phyloP scores from a whole-genome alignment of 2,329 filamentous ascomycete genomes.

The Aspergillaceae sp. region DNA sequence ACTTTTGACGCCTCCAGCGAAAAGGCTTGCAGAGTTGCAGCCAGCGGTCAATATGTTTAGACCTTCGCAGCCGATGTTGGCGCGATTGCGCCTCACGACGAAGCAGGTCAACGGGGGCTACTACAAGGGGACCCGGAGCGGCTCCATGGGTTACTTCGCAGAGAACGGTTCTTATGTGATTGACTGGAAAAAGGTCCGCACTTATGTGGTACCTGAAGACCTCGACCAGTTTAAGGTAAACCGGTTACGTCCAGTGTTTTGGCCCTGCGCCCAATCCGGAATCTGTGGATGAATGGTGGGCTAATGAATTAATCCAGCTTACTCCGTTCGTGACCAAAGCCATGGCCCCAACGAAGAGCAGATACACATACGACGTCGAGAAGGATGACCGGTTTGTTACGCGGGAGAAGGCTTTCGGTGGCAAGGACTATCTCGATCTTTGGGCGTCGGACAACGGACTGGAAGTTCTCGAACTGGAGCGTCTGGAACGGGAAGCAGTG shows the following conservation, averaged over 20 bases:
- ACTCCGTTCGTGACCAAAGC: constrained; percentile 39
- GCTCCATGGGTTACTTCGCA: constrained; percentile 78
- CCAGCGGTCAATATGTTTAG: constrained; percentile 30
- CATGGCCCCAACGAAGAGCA: constrained; percentile 29
- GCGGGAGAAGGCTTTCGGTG: constrained; percentile 23
- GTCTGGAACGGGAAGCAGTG: constrained; percentile 8
- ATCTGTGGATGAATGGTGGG: neutral
- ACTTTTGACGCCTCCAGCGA: constrained; percentile 12
- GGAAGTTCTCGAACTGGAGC: constrained; percentile 23
- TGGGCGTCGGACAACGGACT: constrained; percentile 29
- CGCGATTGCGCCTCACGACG: constrained; percentile 75
- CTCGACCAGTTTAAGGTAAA: constrained; percentile 63
- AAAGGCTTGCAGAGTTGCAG: too few relatives aligned
- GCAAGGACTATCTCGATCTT: constrained; percentile 31
- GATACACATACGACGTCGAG: constrained; percentile 25
- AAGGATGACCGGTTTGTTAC: constrained; percentile 18
- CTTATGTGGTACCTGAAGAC: constrained; percentile 69
- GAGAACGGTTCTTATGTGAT: constrained; percentile 55
- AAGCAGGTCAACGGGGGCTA: constrained; percentile 89
- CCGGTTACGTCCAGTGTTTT: neutral
- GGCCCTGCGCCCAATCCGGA: neutral
- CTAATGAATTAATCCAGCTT: constrained; percentile 24
- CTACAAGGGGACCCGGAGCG: constrained; percentile 93
- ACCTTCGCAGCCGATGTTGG: constrained; percentile 47
- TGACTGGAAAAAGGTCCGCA: constrained; percentile 80